These are phyloP conservation scores for Populus simonii DNA, from an alignment of 345 rosid genomes.

Conservation along the genomic window DNA sequence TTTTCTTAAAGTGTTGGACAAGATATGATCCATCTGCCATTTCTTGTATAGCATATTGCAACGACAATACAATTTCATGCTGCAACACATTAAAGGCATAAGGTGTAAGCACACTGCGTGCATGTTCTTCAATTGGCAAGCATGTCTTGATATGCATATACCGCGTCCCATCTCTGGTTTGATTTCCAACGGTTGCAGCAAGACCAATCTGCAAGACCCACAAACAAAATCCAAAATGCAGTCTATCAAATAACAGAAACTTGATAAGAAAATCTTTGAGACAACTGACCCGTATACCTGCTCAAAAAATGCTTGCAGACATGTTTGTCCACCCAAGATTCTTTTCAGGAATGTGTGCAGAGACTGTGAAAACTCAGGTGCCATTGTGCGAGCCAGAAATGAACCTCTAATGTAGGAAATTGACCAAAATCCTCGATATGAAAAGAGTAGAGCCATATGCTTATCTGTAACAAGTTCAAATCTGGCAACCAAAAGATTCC, in stretches of 20 bases:
- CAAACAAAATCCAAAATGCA: conserved; percentile 15
- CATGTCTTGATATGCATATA: conserved; percentile 58
- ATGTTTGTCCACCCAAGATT: conserved; percentile 53
- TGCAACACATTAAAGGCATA: conserved; percentile 72
- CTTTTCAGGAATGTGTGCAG: conserved; percentile 56
- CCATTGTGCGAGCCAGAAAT: conserved; percentile 70
- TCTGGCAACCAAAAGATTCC: conserved; percentile 65
- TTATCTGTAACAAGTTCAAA: conserved; percentile 78
- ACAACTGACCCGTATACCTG: conserved; percentile 50
- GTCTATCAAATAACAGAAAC: not conserved
- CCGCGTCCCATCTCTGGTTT: conserved; percentile 35
- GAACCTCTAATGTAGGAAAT: conserved; percentile 54
- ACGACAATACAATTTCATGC: conserved; percentile 71
- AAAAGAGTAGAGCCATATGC: conserved; percentile 68
- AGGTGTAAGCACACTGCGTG: conserved; percentile 67
- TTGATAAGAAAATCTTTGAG: not conserved
- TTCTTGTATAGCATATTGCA: conserved; percentile 71
- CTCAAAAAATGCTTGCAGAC: conserved; percentile 71
- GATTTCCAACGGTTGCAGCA: conserved; percentile 47
- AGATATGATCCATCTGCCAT: conserved; percentile 80
- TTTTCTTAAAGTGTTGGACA: conserved; percentile 70
- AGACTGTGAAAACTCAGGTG: conserved; percentile 61
- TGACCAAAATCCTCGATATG: conserved; percentile 66
- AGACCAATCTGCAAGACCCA: conserved; percentile 49
- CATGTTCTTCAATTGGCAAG: conserved; percentile 86